Conservation (phyloP, 495 filamentous ascomycete genomes). For the Penicillium paradoxum region DNA sequence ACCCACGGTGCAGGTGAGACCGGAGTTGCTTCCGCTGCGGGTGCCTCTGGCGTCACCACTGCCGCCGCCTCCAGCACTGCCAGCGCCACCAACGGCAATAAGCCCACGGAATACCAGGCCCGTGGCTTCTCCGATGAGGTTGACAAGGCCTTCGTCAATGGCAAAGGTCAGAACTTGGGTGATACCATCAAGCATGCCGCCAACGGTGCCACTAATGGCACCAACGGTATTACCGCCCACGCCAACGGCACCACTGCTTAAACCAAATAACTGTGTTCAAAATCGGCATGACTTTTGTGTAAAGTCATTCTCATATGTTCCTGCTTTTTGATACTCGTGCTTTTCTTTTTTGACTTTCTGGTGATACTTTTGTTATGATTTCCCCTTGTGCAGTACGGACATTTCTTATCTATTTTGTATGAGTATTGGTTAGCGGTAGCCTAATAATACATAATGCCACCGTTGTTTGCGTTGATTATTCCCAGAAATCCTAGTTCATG, state of each 20-base stretch:
- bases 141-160: constrained; percentile 47
- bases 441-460: constrained; percentile 30
- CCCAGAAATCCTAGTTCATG: neutral
- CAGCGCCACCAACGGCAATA: constrained; percentile 14
- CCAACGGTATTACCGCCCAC: constrained; percentile 8
- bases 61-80: constrained; percentile 5
- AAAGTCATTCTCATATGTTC: constrained; percentile 7
- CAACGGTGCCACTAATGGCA: constrained; percentile 1
- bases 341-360: constrained; percentile 1
- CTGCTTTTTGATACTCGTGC: constrained; percentile 2
- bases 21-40: constrained; percentile 4
- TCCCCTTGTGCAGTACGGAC: constrained; percentile 21
- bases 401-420: constrained; percentile 14
- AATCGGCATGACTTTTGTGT: neutral
- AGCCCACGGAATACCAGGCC: constrained; percentile 24
- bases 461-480: constrained; percentile 13
- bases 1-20: constrained; percentile 10
- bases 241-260: constrained; percentile 7
- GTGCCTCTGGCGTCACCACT: constrained; percentile 10
- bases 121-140: constrained; percentile 52
- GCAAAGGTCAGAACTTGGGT: constrained; percentile 16
- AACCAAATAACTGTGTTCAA: neutral
- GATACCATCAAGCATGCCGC: constrained; percentile 15
- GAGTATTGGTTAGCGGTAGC: constrained; percentile 22
- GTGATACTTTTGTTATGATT: constrained; percentile 21